phyloP scores from a whole-genome alignment of 306 rosid genomes.

The Dalbergia oliveri region DNA sequence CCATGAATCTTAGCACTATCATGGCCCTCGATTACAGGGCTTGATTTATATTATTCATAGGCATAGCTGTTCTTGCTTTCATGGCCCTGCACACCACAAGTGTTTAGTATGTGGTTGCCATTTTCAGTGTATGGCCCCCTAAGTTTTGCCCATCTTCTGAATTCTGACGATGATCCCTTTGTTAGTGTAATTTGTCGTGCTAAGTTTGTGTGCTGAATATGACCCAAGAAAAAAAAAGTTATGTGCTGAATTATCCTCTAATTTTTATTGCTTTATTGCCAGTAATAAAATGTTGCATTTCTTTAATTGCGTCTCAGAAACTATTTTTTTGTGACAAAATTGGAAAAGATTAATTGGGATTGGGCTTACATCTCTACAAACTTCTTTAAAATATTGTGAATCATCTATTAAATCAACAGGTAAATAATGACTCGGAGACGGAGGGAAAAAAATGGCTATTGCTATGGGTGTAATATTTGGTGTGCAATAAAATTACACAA shows the following conservation, averaged over 20 bases:
- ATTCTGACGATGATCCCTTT: slow-evolving; percentile 2
- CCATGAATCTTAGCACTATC: slow-evolving; percentile 78
- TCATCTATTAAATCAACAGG: neutral
- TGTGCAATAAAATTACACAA: no score
- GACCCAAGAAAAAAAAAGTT: no score
- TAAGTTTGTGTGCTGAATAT: neutral
- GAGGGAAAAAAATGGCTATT: no score
- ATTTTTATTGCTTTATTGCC: neutral
- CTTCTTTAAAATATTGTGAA: neutral
- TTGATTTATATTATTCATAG: slow-evolving; percentile 19
- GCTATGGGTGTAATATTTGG: no score
- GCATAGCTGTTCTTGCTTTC: neutral
- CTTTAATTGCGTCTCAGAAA: no score
- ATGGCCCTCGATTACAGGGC: slow-evolving; percentile 57
- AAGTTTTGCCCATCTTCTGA: slow-evolving; percentile 14
- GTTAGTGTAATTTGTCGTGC: slow-evolving; percentile 23
- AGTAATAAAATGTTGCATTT: neutral
- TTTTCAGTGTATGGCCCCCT: neutral
- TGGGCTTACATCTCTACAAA: no score
- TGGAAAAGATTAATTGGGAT: neutral
- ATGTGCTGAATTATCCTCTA: neutral
- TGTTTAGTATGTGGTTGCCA: neutral
- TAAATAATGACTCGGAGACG: neutral
- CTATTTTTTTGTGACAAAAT: no score
- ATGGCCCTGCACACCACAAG: neutral